These are phyloP conservation scores for Boletus semigastroideus DNA, from an alignment of 1,284 basidiomycete species.

Conservation along the genomic window DNA sequence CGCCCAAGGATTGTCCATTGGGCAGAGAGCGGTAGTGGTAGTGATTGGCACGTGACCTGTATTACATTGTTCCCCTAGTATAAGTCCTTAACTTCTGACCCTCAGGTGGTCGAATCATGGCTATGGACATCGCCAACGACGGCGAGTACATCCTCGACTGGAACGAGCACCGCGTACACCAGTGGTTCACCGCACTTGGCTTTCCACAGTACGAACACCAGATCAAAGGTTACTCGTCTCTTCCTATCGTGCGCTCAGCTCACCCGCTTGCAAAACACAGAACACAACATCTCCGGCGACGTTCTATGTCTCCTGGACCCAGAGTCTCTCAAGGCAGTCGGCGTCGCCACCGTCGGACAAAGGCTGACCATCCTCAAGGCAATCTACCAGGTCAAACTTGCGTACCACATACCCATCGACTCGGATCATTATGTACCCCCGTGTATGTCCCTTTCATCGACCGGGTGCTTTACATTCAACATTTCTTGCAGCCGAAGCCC, in stretches of 20 bases:
- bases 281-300: constrained; percentile 89
- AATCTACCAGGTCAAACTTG: constrained; percentile 85
- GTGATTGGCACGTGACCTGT: constrained; percentile 4
- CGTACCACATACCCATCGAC: constrained; percentile 80
- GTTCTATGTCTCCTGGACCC: constrained; percentile 81
- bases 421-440: constrained; percentile 88
- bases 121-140: constrained; percentile 39
- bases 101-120: too few relatives aligned
- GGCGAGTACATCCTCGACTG: constrained; percentile 66
- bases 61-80: constrained; percentile 3
- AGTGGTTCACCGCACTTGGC: constrained; percentile 72
- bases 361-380: constrained; percentile 85
- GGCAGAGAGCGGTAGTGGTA: neutral
- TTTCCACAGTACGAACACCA: constrained; percentile 78
- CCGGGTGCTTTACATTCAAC: constrained; percentile 12
- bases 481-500: constrained; percentile 56
- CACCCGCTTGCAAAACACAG: constrained; percentile 40
- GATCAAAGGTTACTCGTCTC: constrained; percentile 51
- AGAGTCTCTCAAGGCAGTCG: constrained; percentile 81
- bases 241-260: too few relatives aligned
- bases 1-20: constrained; percentile 7
- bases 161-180: constrained; percentile 80
- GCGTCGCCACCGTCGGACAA: constrained; percentile 84
- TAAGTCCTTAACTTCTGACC: too few relatives aligned
- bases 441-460: constrained; percentile 51